phyloP scores from a whole-genome alignment of 192 early-diverging fungal species.

The Physocladia obscura region DNA sequence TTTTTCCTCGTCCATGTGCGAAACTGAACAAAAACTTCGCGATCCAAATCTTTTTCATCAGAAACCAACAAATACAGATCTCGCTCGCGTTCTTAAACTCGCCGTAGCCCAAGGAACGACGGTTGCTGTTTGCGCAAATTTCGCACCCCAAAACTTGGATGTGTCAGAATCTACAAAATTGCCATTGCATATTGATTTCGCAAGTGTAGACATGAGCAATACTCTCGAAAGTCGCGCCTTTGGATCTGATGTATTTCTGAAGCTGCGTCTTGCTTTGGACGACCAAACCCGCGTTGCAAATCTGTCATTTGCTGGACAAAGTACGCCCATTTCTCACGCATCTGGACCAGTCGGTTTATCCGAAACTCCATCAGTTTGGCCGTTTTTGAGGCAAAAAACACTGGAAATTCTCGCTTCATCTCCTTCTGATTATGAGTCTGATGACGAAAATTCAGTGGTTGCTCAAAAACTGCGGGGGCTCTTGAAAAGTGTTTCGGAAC shows the following conservation, averaged over 20 bases:
- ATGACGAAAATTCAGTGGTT: background rate
- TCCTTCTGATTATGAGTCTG: too few species aligned
- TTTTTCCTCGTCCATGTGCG: too few species aligned
- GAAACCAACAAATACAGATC: background rate
- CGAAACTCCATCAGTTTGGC: slow-evolving; percentile 24
- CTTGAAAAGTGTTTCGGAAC: slow-evolving; percentile 3
- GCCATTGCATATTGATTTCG: background rate
- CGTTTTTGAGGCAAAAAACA: background rate
- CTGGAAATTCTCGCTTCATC: background rate
- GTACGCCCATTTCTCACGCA: slow-evolving; percentile 2
- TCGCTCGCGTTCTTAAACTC: background rate
- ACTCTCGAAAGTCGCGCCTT: background rate
- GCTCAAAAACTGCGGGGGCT: background rate
- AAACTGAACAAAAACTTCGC: too few species aligned
- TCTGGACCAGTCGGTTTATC: slow-evolving; percentile 6
- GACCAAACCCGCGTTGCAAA: too few species aligned
- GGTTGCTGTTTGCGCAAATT: slow-evolving; percentile 10
- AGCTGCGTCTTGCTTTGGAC: background rate
- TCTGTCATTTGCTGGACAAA: too few species aligned
- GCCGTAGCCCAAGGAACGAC: slow-evolving; percentile 11
- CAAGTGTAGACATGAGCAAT: too few species aligned
- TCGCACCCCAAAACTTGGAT: background rate
- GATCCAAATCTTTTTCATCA: background rate
- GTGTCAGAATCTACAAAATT: background rate
- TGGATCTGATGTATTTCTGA: background rate